Percentiles rank a stretch among this genome's conserved stretches.
phyloP scores from a whole-genome alignment of 805 yeast species.

The Pichia nanzhaoensis region DNA sequence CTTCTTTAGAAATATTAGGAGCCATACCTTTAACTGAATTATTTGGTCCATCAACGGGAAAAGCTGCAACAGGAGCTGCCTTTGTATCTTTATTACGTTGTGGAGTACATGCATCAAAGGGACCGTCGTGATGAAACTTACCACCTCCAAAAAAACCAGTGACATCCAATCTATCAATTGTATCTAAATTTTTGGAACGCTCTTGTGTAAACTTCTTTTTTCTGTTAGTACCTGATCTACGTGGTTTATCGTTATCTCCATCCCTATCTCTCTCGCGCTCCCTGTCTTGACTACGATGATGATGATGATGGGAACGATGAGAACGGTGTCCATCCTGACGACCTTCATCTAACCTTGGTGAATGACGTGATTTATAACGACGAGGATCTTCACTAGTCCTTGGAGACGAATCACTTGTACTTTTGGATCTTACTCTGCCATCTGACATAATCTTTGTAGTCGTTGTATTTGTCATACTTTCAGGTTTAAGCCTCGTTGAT shows the following conservation, averaged over 20 bases:
- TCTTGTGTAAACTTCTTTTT: conserved; percentile 37
- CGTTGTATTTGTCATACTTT: conserved; percentile 19
- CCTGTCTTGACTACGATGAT: conserved; percentile 15
- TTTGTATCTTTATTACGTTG: conserved; percentile 73
- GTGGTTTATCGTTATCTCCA: conserved; percentile 17
- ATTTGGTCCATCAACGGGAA: conserved; percentile 94
- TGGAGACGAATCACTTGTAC: conserved; percentile 22
- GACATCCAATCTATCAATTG: conserved; percentile 92
- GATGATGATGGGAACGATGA: conserved; percentile 13
- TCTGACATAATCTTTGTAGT: conserved; percentile 25
- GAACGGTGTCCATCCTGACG: conserved; percentile 1
- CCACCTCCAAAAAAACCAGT: conserved; percentile 90
- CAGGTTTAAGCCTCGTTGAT: conserved; percentile 8
- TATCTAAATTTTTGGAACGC: conserved; percentile 74
- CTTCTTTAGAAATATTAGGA: conserved; percentile 45
- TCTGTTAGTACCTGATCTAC: conserved; percentile 25
- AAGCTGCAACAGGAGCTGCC: conserved; percentile 90
- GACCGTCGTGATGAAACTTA: conserved; percentile 98
- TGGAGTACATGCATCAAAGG: conserved; percentile 97
- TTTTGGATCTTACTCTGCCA: conserved; percentile 28
- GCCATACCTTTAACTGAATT: conserved; percentile 69
- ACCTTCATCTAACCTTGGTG: neutral
- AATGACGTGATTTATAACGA: neutral
- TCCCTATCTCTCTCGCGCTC: conserved; percentile 16
- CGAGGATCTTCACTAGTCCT: conserved; percentile 5